Percentiles rank a stretch among this genome's conserved stretches.
Conservation (phyloP, 2,329 filamentous ascomycete species). For the Xylaria sp. region DNA sequence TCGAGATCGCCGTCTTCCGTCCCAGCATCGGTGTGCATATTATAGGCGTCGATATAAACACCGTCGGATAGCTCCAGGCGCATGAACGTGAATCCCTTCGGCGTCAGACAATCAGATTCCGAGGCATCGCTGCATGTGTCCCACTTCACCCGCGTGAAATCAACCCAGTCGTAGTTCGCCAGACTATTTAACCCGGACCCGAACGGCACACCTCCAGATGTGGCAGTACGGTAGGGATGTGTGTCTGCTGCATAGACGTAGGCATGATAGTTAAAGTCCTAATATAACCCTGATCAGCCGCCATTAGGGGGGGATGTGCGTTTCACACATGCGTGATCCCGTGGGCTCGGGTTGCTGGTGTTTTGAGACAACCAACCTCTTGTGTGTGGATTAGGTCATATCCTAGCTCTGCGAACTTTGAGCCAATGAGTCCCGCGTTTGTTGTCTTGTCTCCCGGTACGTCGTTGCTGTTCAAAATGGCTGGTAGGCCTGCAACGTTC, state of each 20-base stretch:
- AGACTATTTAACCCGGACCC: constrained; percentile 73
- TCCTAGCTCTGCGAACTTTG: constrained; percentile 63
- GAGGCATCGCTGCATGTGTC: constrained; percentile 65
- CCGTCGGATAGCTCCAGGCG: constrained; percentile 62
- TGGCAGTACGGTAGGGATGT: constrained; percentile 69
- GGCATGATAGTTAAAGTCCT: constrained; percentile 75
- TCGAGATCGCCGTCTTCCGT: constrained; percentile 61
- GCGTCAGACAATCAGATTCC: constrained; percentile 70
- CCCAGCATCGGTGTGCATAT: constrained; percentile 73
- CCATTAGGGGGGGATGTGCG: constrained; percentile 9
- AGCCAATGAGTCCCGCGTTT: constrained; percentile 67
- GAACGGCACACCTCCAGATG: constrained; percentile 71
- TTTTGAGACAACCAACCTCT: constrained; percentile 56
- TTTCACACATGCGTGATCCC: constrained; percentile 31
- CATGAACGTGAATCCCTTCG: constrained; percentile 77
- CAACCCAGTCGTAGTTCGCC: constrained; percentile 66
- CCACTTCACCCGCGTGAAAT: constrained; percentile 69
- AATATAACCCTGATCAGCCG: constrained; percentile 12
- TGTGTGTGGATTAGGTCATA: constrained; percentile 73
- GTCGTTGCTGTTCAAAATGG: constrained; percentile 66
- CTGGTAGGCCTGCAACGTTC: constrained; percentile 48
- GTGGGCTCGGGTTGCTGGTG: constrained; percentile 29
- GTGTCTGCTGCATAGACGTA: constrained; percentile 69
- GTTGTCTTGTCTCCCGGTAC: constrained; percentile 69
- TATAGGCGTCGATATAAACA: constrained; percentile 71